Percentiles rank a stretch among this genome's conserved stretches.
phyloP scores from a whole-genome alignment of 2,329 filamentous ascomycete genomes.

The Colletotrichum plurivorum region DNA sequence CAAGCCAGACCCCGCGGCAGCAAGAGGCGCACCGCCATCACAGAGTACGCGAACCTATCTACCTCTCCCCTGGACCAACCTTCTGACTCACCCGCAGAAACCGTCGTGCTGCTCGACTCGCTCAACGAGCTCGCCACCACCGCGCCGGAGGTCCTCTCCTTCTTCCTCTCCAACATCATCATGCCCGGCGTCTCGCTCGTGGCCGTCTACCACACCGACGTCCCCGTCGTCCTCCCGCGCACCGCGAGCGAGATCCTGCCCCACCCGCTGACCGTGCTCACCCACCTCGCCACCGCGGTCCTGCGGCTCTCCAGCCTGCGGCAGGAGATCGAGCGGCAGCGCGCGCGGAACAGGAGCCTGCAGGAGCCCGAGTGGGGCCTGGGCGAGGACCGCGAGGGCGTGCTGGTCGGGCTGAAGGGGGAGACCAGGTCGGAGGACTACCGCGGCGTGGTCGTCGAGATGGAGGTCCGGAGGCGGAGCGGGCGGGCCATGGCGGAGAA shows the following conservation, averaged over 20 bases:
- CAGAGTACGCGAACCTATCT: constrained; percentile 58
- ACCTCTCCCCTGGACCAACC: background rate
- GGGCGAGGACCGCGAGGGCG: constrained; percentile 81
- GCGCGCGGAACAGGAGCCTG: constrained; percentile 82
- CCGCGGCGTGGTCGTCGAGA: constrained; percentile 78
- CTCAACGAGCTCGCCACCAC: constrained; percentile 76
- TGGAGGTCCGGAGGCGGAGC: constrained; percentile 89
- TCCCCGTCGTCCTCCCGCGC: constrained; percentile 69
- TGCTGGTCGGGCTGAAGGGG: constrained; percentile 76
- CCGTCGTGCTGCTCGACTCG: constrained; percentile 84
- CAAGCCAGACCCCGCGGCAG: constrained; percentile 52
- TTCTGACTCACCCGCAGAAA: constrained; percentile 62
- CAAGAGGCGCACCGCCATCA: constrained; percentile 50
- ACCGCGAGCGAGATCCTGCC: constrained; percentile 72
- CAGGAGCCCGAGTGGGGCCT: constrained; percentile 85
- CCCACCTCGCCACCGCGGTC: constrained; percentile 90
- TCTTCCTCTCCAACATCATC: constrained; percentile 79
- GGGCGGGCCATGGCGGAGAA: constrained; percentile 82
- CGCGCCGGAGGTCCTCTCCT: constrained; percentile 70
- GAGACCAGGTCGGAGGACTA: constrained; percentile 58
- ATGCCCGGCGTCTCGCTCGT: constrained; percentile 79
- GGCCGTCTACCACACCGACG: constrained; percentile 86
- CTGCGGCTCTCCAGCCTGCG: constrained; percentile 80
- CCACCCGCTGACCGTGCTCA: constrained; percentile 78
- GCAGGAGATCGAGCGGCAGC: constrained; percentile 81